Percentiles rank a stretch among this genome's conserved stretches.
Evolutionary conservation across 2,329 filamentous ascomycete species (phyloP).

Genomic region (Penicillium paneum): DNA sequence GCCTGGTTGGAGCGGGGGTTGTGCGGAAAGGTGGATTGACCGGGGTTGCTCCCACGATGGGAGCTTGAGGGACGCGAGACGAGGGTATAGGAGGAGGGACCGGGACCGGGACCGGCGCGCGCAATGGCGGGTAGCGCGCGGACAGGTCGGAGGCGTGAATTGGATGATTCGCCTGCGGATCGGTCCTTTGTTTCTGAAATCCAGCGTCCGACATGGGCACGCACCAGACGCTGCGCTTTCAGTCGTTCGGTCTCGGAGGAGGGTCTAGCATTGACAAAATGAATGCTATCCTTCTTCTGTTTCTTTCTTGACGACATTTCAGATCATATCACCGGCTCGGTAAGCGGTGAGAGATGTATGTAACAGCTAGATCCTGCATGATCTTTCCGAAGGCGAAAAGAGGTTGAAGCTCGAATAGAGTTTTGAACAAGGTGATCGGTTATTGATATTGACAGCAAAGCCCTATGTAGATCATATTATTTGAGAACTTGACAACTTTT

Average conservation of each 20-base stretch:
- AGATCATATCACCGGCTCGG: neutral
- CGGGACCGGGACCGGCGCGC: neutral
- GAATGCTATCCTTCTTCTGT: conserved; percentile 26
- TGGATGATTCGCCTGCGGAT: conserved; percentile 7
- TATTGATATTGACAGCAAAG: neutral
- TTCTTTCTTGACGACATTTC: conserved; percentile 28
- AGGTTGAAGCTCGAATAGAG: neutral
- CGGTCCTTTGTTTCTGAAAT: conserved; percentile 37
- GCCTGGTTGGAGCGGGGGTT: neutral
- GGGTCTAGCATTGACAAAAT: conserved; percentile 36
- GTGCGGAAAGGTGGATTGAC: neutral
- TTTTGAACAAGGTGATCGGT: neutral
- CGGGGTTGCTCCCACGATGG: neutral
- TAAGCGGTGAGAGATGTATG: neutral
- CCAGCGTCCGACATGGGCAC: conserved; percentile 37
- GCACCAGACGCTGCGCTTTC: conserved; percentile 30
- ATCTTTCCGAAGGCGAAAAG: neutral
- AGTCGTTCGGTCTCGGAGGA: conserved; percentile 28
- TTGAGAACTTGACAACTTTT: neutral
- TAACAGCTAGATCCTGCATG: neutral
- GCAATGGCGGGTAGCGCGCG: neutral
- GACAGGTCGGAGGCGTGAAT: neutral
- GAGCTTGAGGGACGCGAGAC: conserved; percentile 5
- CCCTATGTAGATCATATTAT: neutral
- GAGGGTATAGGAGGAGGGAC: conserved; percentile 5